A percentile compares a stretch with the other conserved stretches of the same genome.
These are phyloP conservation scores for barrel medic (Medicago truncatula) DNA, from an alignment of 306 rosid genomes.

Conservation along the genomic window MtrunA17r5.0-ANR NC_053048.1:7215501-7216000, in stretches of 20 bases:
- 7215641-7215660: background rate
- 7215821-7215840: slow-evolving; percentile 57
- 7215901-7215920: slow-evolving; percentile 61
- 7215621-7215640: too few species aligned
- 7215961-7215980: slow-evolving; percentile 35
- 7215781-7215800: slow-evolving; percentile 63
- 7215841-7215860: slow-evolving; percentile 66
- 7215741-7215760: slow-evolving; percentile 70
- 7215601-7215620: too few species aligned
- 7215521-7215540: too few species aligned
- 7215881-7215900: slow-evolving; percentile 61
- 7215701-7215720: slow-evolving; percentile 51
- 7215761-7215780: slow-evolving; percentile 74
- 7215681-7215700: slow-evolving; percentile 60
- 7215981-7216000: slow-evolving; percentile 55
- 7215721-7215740: slow-evolving; percentile 50
- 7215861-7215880: slow-evolving; percentile 74
- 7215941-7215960: slow-evolving; percentile 15
- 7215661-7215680: slow-evolving; percentile 36
- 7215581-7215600: too few species aligned
- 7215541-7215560: too few species aligned
- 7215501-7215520: too few species aligned
- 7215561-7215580: too few species aligned
- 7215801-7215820: slow-evolving; percentile 62
- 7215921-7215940: slow-evolving; percentile 27